Conservation (phyloP, 2,329 filamentous ascomycete genomes). For the Microdochium bolleyi region DNA sequence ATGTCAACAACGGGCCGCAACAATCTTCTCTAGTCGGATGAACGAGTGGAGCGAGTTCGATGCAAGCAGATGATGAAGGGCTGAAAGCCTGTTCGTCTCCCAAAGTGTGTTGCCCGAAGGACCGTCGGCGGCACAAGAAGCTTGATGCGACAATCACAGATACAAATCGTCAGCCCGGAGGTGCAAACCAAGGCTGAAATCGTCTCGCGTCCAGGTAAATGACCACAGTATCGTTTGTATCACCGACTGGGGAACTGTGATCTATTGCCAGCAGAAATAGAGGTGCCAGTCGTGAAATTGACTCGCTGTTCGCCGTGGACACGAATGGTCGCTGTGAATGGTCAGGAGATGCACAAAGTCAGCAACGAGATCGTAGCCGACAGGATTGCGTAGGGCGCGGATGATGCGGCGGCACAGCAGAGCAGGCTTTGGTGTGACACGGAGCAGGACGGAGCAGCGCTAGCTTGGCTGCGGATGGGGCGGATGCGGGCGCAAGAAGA, state of each 20-base stretch:
- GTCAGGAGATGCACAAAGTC: background rate
- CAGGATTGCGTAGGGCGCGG: background rate
- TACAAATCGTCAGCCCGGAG: background rate
- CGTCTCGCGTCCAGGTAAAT: background rate
- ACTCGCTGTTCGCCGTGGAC: background rate
- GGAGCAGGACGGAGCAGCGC: background rate
- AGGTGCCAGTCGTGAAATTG: background rate
- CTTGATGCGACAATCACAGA: background rate
- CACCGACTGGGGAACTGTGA: background rate
- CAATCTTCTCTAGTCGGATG: background rate
- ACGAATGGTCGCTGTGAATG: background rate
- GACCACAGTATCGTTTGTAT: background rate
- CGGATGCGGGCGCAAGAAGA: background rate
- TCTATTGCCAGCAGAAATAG: background rate
- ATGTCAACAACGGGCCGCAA: background rate
- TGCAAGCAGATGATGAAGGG: background rate
- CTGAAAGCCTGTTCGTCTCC: background rate
- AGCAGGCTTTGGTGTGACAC: too few relatives aligned
- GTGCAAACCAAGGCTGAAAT: background rate
- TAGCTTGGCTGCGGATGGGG: background rate
- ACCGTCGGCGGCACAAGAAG: background rate
- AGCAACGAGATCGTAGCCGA: background rate
- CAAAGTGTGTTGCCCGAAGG: background rate
- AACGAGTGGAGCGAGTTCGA: background rate
- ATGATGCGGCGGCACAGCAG: background rate